Base-by-base conservation (phyloP, 805 yeast genomes). In the Dipodascus geniculatus region DNA sequence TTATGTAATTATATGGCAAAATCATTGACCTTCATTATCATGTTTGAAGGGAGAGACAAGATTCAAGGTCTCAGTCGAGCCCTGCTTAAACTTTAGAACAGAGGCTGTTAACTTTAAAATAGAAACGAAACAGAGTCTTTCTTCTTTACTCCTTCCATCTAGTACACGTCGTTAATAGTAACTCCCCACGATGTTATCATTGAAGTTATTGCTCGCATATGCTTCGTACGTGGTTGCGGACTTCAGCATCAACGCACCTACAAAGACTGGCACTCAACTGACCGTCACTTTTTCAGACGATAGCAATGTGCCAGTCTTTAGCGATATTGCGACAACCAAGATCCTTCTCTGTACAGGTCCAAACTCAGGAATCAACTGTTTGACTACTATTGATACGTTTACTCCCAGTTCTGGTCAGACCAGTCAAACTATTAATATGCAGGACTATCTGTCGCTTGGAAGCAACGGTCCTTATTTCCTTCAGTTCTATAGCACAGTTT, bases 321-420 rank as follows among this genome's bases (percentile, higher is more conserved):
- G 61, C 1, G 71, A 75, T 6, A 75, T 79, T 22, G 56, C 67
- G 2, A 58, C 69, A 1, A 80, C 76, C 57, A 71, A 82, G 0
- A 70, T 89, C 53, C 66, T 69, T 3, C 70, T 91, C 51, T 82
- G 91, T 67, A 78, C 90, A 1, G 96, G 96, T 33, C 67, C 81
- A 22, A 77, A 80, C 61, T 38, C 65, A 22, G 67, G 71, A 17
- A 76, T 84, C 60, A 59, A 69, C 38, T 71, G 78, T 55, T 60
- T 76, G 19, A 16, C 14, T 6, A 38, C 44, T 14, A 16, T 38
- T 38, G 44, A 17, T 35, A 57, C 63, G 38, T 42, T 48, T 17
- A 50, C 56, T 6, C 62, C 68, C 0, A 20, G 75, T 11, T 4
- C 11, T 6, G 20, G 20, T 17, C 17, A 14, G 14, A 38, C 44